Evolutionary conservation across 2,329 filamentous ascomycete genomes (phyloP).

Genomic region (Epichloe sibirici): DNA sequence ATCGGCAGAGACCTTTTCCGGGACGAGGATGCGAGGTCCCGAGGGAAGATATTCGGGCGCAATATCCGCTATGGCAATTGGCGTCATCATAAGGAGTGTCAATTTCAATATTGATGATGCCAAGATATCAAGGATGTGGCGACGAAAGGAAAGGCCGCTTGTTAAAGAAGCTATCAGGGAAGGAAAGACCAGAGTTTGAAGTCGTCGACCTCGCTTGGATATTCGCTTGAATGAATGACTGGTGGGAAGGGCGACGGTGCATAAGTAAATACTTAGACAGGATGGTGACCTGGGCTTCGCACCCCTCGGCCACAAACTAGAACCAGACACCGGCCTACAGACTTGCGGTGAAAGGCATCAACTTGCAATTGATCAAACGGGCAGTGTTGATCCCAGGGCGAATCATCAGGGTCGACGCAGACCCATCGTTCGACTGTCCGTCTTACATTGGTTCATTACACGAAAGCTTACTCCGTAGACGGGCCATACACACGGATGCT

Average conservation of each 20-base stretch:
- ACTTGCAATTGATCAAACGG: too few species aligned
- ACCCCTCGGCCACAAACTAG: background rate
- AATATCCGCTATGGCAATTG: slow-evolving; percentile 11
- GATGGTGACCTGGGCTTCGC: background rate
- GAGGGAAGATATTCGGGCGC: slow-evolving; percentile 3
- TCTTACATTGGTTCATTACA: background rate
- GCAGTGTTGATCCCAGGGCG: background rate
- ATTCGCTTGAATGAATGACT: background rate
- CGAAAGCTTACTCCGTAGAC: background rate
- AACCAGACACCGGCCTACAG: background rate
- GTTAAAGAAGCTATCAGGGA: background rate
- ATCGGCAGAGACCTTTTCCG: slow-evolving; percentile 71
- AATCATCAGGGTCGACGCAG: background rate
- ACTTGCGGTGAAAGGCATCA: too few species aligned
- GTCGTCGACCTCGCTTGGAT: background rate
- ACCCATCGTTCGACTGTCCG: background rate
- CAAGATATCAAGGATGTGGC: background rate
- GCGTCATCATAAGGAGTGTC: slow-evolving; percentile 12
- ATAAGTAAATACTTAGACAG: background rate
- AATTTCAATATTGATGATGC: background rate
- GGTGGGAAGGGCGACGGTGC: background rate
- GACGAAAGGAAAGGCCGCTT: background rate
- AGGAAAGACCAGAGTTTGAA: background rate
- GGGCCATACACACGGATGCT: background rate
- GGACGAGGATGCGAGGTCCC: slow-evolving; percentile 49